Base-by-base conservation (phyloP, 2,329 filamentous ascomycete genomes). In the Esteya vermicola region DNA sequence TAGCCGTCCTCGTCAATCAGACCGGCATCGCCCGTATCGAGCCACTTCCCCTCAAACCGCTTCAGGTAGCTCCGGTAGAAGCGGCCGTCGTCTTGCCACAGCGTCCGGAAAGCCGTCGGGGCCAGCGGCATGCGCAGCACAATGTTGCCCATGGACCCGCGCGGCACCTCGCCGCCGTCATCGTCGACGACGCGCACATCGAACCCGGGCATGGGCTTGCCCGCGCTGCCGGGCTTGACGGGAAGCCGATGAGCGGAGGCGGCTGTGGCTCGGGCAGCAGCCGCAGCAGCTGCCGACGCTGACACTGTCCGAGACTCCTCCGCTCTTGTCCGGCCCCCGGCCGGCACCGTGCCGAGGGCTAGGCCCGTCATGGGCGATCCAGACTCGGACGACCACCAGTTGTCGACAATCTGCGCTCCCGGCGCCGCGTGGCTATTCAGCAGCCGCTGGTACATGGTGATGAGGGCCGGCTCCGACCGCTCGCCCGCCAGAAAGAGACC, bases 21-120 rank as follows among this genome's bases (percentile, higher is more conserved):
- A 0, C 89, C 88, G 1, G 85, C 81, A 55, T 96, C 88, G 3
- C 88, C 89, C 0, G 88, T 95, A 54, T 96, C 88, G 33, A 95
- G 60, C 84, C 85, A 95, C 49, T 72, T 72, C 0, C 85, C 85
- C 6, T 72, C 52, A 53, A 95, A 96, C 13, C 88, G 68, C 57
- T 81, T 81, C 48, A 94, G 60, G 51, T 95, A 96, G 2, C 85
- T 76, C 46, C 73, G 78, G 57, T 86, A 93, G 55, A 94, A 94
- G 26, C 88, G 67, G 45, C 84, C 81, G 34, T 86, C 81, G 46
- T 95, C 88, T 38, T 80, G 65, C 81, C 88, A 95, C 2, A 95
- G 64, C 2, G 79, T 88, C 1, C 85, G 80, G 52, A 95, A 86
- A 0, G 80, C 86, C 0, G 85, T 91, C 0, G 88, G 89, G 0